Evolutionary conservation across 2,329 filamentous ascomycete species (phyloP).

Genomic region (Rhynchosporium graminicola): DNA sequence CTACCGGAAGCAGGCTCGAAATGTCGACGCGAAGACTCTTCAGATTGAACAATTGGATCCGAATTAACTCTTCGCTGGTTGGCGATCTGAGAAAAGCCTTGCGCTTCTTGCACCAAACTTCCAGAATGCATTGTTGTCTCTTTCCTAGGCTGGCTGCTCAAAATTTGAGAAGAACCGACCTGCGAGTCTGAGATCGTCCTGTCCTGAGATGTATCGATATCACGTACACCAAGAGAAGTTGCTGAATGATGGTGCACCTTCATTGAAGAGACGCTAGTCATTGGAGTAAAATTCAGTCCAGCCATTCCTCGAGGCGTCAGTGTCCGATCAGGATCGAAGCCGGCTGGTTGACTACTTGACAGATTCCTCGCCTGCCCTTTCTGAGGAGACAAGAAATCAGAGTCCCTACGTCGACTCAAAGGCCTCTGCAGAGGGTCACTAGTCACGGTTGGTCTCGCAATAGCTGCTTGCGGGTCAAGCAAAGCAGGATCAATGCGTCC

Average conservation of each 20-base stretch:
- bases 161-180: background rate
- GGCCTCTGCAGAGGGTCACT: constrained; percentile 3
- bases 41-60: too few relatives aligned
- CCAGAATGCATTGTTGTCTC: background rate
- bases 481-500: constrained; percentile 32
- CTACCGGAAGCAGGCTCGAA: background rate
- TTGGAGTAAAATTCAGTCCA: constrained; percentile 27
- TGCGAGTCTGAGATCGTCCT: constrained; percentile 5
- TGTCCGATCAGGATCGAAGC: constrained; percentile 27
- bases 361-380: constrained; percentile 6
- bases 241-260: constrained; percentile 30
- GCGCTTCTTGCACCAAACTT: background rate
- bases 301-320: constrained; percentile 24
- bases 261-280: constrained; percentile 33
- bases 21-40: background rate
- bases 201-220: constrained; percentile 17
- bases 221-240: background rate
- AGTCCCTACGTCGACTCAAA: constrained; percentile 20
- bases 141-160: background rate
- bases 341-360: constrained; percentile 22
- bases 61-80: too few relatives aligned
- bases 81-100: too few relatives aligned
- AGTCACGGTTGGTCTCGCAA: constrained; percentile 2
- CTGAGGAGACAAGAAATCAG: constrained; percentile 29
- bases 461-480: constrained; percentile 20